These are phyloP conservation scores for Diaporthe humulicola DNA, from an alignment of 2,329 filamentous ascomycete species.

Conservation along the genomic window DNA sequence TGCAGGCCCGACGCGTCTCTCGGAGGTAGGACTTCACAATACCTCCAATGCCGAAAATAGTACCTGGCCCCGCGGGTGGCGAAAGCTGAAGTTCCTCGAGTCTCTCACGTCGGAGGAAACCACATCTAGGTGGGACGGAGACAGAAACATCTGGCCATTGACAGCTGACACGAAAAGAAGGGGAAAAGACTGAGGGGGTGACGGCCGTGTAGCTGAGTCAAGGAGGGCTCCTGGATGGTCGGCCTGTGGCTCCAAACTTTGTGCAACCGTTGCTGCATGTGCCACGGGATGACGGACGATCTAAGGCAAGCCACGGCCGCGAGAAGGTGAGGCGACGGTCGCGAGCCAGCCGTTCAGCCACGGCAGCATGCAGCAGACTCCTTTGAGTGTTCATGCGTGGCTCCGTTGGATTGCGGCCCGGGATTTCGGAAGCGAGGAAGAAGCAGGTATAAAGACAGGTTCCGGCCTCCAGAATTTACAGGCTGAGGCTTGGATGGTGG, in stretches of 20 bases:
- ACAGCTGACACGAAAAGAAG: too few species aligned
- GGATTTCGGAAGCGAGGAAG: slow-evolving; percentile 2
- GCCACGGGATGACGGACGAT: slow-evolving; percentile 22
- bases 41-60: background rate
- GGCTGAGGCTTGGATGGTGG: background rate
- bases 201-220: background rate
- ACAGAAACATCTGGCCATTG: background rate
- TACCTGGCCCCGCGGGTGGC: background rate
- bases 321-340: background rate
- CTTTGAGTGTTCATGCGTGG: slow-evolving; percentile 2
- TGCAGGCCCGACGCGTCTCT: background rate
- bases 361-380: slow-evolving; percentile 3
- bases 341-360: background rate
- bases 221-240: background rate
- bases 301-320: slow-evolving; percentile 14
- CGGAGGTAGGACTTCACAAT: background rate
- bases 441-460: background rate
- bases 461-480: background rate
- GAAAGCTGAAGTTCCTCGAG: background rate
- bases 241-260: background rate
- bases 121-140: background rate
- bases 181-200: background rate
- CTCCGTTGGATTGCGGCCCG: slow-evolving; percentile 2
- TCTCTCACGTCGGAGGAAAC: background rate
- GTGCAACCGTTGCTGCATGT: slow-evolving; percentile 12